Evolutionary conservation across 2,329 filamentous ascomycete species (phyloP).

Genomic region (Raffaelea arxii): DNA sequence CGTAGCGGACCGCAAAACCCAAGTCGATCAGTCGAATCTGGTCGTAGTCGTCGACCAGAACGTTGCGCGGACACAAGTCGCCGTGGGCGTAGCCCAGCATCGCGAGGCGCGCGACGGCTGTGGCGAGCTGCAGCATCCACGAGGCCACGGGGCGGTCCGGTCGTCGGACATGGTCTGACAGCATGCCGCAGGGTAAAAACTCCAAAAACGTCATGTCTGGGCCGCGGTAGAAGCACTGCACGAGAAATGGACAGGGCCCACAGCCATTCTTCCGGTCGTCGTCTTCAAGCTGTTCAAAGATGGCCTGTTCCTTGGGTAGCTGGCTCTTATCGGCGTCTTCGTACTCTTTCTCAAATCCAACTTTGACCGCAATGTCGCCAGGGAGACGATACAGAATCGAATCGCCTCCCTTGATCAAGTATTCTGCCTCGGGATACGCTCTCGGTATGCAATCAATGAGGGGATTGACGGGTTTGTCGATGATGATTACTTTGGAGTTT

Average conservation of each 20-base stretch:
- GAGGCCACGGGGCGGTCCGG: not conserved
- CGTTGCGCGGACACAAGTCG: not conserved
- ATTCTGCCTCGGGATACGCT: no score
- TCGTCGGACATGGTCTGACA: not conserved
- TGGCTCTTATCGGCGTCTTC: not conserved
- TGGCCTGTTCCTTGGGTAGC: not conserved
- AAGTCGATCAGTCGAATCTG: not conserved
- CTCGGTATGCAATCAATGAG: no score
- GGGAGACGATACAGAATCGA: no score
- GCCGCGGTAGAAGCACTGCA: not conserved
- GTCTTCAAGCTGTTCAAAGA: not conserved
- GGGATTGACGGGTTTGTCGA: no score
- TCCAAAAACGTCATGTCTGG: not conserved
- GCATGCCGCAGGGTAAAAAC: not conserved
- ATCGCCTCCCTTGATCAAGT: no score
- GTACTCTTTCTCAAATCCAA: not conserved
- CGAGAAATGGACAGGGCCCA: not conserved
- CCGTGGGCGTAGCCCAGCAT: not conserved
- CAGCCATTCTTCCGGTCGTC: no score
- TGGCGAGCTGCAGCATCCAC: conserved; percentile 2
- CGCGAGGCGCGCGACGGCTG: not conserved
- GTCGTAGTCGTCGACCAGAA: not conserved
- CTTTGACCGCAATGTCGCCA: conserved; percentile 11
- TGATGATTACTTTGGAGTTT: no score
- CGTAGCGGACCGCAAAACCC: not conserved